phyloP scores from a whole-genome alignment of 2,329 filamentous ascomycete genomes.

The Corniculantispora saksenae region DNA sequence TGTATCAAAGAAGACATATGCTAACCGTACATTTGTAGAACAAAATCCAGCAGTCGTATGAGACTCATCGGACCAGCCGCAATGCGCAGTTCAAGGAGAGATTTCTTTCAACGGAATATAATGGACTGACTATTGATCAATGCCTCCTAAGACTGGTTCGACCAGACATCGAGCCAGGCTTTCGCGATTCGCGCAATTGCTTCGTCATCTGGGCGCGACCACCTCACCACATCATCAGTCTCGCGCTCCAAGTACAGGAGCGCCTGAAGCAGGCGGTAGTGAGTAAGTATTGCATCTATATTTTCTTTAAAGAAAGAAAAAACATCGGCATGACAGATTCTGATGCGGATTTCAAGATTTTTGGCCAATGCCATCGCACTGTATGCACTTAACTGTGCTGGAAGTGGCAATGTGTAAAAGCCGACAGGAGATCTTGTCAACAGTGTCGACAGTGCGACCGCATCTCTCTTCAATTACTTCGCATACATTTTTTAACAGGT shows the following conservation, averaged over 20 bases:
- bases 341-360: constrained; percentile 53
- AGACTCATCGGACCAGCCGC: constrained; percentile 69
- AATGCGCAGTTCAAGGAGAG: constrained; percentile 75
- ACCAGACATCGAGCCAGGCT: constrained; percentile 60
- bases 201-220: too few species aligned
- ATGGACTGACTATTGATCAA: constrained; percentile 73
- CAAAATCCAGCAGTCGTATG: constrained; percentile 71
- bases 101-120: constrained; percentile 68
- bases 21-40: constrained; percentile 41
- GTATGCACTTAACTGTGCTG: constrained; percentile 81
- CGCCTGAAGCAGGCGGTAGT: constrained; percentile 65
- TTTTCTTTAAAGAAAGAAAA: background rate
- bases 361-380: constrained; percentile 80
- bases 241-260: constrained; percentile 70
- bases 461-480: constrained; percentile 62
- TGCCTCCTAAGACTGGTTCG: constrained; percentile 71
- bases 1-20: constrained; percentile 7
- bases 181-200: too few species aligned
- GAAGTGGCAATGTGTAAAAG: constrained; percentile 81
- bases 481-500: constrained; percentile 65
- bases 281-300: constrained; percentile 47
- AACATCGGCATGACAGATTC: background rate
- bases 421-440: constrained; percentile 61
- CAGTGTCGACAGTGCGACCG: constrained; percentile 60
- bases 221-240: constrained; percentile 66